Percentiles rank a stretch among this genome's conserved stretches.
phyloP scores from a whole-genome alignment of 257 asterid genomes.

The Capsicum baccatum region DNA sequence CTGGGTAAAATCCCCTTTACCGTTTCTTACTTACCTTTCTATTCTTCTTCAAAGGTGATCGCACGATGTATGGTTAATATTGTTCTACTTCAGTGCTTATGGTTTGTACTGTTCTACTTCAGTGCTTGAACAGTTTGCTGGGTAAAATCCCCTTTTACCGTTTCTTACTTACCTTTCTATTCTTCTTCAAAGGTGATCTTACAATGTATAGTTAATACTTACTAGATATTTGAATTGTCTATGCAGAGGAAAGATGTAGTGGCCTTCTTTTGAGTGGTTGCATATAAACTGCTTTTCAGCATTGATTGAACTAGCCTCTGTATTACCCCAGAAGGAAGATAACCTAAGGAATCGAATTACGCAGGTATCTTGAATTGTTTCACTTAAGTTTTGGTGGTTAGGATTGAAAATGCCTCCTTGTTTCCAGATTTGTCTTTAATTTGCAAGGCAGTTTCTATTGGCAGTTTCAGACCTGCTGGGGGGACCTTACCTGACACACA shows the following conservation, averaged over 20 bases:
- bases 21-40: no score
- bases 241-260: no score
- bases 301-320: no score
- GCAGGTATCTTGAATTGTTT: slow-evolving; percentile 52
- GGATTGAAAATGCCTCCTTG: slow-evolving; percentile 29
- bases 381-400: slow-evolving; percentile 32
- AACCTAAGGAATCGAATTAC: slow-evolving; percentile 74
- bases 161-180: background rate
- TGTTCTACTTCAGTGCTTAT: no score
- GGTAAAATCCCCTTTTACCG: slow-evolving; percentile 33
- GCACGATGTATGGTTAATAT: no score
- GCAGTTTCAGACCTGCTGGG: slow-evolving; percentile 76
- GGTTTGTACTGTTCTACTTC: no score
- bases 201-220: slow-evolving; percentile 18
- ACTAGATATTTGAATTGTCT: slow-evolving; percentile 34
- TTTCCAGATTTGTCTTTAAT: slow-evolving; percentile 27
- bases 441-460: slow-evolving; percentile 69
- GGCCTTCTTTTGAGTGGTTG: no score
- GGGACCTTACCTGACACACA: slow-evolving; percentile 71
- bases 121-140: no score
- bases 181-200: slow-evolving; percentile 3
- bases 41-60: no score
- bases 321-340: slow-evolving; percentile 52
- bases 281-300: no score
- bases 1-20: no score